phyloP scores from a whole-genome alignment of 768 basidiomycete genomes.

The Mycena floridula region DNA sequence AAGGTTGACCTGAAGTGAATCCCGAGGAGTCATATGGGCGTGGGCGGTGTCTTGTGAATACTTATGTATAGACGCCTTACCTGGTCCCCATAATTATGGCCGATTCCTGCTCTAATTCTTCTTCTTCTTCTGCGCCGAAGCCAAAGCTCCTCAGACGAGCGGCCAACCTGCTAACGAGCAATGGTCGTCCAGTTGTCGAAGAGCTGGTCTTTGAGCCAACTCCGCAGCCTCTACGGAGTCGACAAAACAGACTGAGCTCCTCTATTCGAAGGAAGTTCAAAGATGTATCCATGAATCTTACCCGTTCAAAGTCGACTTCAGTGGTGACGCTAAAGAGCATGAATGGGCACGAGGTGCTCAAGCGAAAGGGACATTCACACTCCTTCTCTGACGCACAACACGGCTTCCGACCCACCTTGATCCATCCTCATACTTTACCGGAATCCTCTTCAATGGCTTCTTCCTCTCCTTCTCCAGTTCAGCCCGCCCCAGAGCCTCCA shows the following conservation, averaged over 20 bases:
- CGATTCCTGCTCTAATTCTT: too few species aligned
- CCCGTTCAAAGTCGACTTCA: constrained; percentile 19
- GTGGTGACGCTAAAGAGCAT: constrained; percentile 7
- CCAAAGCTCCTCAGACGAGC: constrained; percentile 33
- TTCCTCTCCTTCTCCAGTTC: constrained; percentile 1
- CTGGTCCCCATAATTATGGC: too few species aligned
- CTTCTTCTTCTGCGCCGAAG: constrained; percentile 5
- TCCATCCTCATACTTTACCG: constrained; percentile 7
- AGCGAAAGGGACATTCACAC: constrained; percentile 9
- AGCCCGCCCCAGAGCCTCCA: background rate
- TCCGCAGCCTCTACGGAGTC: constrained; percentile 4
- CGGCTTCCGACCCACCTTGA: background rate
- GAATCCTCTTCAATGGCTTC: constrained; percentile 2
- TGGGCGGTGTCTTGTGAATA: too few species aligned
- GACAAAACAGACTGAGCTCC: constrained; percentile 14
- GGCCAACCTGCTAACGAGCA: constrained; percentile 25
- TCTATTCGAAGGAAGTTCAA: constrained; percentile 31
- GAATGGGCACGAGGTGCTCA: constrained; percentile 1
- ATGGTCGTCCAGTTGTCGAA: constrained; percentile 18
- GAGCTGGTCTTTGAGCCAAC: constrained; percentile 12
- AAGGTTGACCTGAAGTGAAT: too few species aligned
- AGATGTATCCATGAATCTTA: constrained; percentile 23
- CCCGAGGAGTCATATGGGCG: too few species aligned
- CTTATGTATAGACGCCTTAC: too few species aligned
- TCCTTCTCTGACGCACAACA: constrained; percentile 9